Evolutionary conservation across 306 rosid genomes (phyloP).

Genomic region (Sindora glabra): DNA sequence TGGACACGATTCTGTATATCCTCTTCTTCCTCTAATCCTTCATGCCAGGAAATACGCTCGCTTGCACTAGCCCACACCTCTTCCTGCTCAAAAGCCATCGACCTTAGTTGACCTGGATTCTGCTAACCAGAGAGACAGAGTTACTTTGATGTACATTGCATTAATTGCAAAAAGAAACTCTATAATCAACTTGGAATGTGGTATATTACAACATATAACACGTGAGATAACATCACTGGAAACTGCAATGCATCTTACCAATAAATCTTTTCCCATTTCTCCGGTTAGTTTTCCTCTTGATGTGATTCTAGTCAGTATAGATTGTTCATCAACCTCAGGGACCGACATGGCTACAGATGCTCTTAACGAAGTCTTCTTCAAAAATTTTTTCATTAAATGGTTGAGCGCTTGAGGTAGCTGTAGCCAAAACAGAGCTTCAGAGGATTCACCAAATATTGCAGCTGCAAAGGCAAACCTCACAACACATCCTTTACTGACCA

Average conservation of each 20-base stretch:
- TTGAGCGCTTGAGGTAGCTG: constrained; percentile 77
- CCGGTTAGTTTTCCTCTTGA: constrained; percentile 63
- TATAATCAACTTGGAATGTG: constrained; percentile 12
- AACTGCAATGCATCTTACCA: constrained; percentile 38
- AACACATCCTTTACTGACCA: constrained; percentile 72
- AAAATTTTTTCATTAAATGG: constrained; percentile 62
- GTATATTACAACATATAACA: not conserved
- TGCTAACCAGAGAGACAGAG: constrained; percentile 33
- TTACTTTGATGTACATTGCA: constrained; percentile 14
- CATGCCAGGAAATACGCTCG: constrained; percentile 94
- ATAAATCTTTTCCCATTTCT: constrained; percentile 35
- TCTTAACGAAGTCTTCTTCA: constrained; percentile 49
- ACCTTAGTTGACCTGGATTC: constrained; percentile 70
- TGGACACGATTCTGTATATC: constrained; percentile 83
- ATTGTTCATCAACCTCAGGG: constrained; percentile 52
- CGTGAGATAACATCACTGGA: not conserved
- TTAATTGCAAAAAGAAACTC: not conserved
- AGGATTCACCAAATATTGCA: constrained; percentile 78
- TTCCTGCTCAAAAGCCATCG: constrained; percentile 86
- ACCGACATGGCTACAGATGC: constrained; percentile 20
- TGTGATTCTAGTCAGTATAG: constrained; percentile 65
- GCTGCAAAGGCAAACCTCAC: constrained; percentile 90
- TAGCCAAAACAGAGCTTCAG: constrained; percentile 96
- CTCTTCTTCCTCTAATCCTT: constrained; percentile 82
- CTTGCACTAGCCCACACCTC: constrained; percentile 81